Percentiles rank a stretch among this genome's conserved stretches.
phyloP scores from a whole-genome alignment of 768 basidiomycete species.

The Pulveroboletus sp. region DNA sequence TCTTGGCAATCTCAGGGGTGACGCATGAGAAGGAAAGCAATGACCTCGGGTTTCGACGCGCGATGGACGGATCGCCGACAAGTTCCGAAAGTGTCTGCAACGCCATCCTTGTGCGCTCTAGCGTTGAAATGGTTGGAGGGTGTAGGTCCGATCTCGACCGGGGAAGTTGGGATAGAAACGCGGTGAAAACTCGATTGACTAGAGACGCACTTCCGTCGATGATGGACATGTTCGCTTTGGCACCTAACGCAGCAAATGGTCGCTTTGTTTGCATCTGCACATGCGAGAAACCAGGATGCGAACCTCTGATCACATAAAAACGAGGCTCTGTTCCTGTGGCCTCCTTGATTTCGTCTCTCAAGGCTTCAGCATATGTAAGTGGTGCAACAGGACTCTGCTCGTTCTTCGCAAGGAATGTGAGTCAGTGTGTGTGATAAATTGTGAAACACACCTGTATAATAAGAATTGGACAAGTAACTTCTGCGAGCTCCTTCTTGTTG shows the following conservation, averaged over 20 bases:
- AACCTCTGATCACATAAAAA: constrained; percentile 62
- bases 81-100: constrained; percentile 51
- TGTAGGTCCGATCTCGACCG: constrained; percentile 46
- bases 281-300: neutral
- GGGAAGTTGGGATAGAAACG: constrained; percentile 58
- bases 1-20: constrained; percentile 45
- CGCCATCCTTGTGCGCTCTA: constrained; percentile 53
- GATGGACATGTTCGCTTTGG: constrained; percentile 51
- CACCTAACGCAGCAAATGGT: constrained; percentile 41
- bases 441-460: constrained; percentile 56
- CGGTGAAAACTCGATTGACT: constrained; percentile 58
- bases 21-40: constrained; percentile 68
- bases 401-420: constrained; percentile 41
- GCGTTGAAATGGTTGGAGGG: constrained; percentile 31
- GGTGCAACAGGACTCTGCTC: constrained; percentile 55
- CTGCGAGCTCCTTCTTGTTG: constrained; percentile 42
- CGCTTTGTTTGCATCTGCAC: neutral
- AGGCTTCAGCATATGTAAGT: constrained; percentile 51
- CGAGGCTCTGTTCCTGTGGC: constrained; percentile 44
- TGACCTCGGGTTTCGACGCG: constrained; percentile 51
- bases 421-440: neutral
- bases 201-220: constrained; percentile 54
- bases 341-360: constrained; percentile 47
- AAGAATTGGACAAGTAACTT: constrained; percentile 59
- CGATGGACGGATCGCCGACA: constrained; percentile 42